A percentile compares a stretch with the other conserved stretches of the same genome.
Conservation (phyloP, 441 rosid genomes). For the Adansonia grandidieri region DNA sequence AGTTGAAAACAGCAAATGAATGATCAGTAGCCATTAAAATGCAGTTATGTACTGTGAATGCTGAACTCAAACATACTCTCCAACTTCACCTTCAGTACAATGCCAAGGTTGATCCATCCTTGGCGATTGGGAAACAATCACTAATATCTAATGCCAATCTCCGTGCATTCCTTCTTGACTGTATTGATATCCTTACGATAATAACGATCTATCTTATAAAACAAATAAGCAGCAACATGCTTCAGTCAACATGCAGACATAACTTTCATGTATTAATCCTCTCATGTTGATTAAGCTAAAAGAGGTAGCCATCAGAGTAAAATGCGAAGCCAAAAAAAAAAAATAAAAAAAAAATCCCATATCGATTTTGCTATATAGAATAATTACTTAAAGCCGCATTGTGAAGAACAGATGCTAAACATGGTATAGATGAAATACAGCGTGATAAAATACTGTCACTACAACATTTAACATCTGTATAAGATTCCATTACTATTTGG, state of each 20-base stretch:
- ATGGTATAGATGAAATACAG: not conserved
- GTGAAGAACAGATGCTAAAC: conserved; percentile 7
- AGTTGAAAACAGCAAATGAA: not conserved
- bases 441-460: not conserved
- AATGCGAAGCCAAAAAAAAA: not conserved
- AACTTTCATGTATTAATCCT: not conserved
- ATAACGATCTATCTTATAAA: too few relatives aligned
- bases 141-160: not conserved
- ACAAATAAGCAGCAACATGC: not conserved
- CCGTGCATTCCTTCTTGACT: not conserved
- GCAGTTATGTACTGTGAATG: not conserved
- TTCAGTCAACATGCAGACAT: not conserved
- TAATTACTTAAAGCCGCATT: too few relatives aligned
- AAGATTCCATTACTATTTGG: conserved; percentile 30
- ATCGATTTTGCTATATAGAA: not conserved
- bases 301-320: not conserved
- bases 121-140: not conserved
- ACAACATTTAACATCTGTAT: conserved; percentile 13
- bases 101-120: not conserved
- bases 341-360: not conserved
- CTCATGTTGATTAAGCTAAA: not conserved
- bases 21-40: not conserved
- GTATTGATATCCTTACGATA: not conserved
- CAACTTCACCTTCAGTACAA: not conserved
- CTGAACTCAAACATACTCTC: not conserved